Evolutionary conservation across 495 filamentous ascomycete species (phyloP), one percentile per base, ranked within the genome.

Genomic region (Annulohypoxylon stygium): DNA sequence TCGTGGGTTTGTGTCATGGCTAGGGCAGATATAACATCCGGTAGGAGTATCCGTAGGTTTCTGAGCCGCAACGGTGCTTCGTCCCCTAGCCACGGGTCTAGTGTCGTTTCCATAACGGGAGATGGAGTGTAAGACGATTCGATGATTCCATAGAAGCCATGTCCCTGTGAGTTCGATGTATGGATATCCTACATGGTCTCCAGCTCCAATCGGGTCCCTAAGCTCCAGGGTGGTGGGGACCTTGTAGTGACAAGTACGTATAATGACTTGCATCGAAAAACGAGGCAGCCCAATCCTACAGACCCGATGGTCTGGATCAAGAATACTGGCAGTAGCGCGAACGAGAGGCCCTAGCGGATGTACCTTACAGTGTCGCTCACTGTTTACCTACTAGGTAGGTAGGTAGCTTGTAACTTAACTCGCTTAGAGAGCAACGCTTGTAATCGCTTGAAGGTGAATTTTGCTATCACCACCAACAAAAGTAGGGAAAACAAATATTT

Each of bases 341-440:
- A 65, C 60, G 11, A 36, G 39, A 34, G 47, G 25, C 69, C 58
- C 39, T 51, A 9, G 20, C 55, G 14, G 7, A 61, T 58, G 69
- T 72, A 72, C 62, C 63, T 57, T 39, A 64, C 59, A 59, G 69
- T 71, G 36, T n/a, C 33, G n/a, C 1, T 43, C 10, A 72, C 69
- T 72, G 64, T 43, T 23, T 20, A 23, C 20, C 20, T 23, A n/a
- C n/a, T n/a, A n/a, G n/a, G n/a, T n/a, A n/a, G n/a, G n/a, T n/a
- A 23, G 1, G 20, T 23, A 9, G 25, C 7, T 41, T 57, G 48
- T 71, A 67, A 36, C 62, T 66, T 67, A 67, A 36, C 62, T 66
- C 54, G 41, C 45, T 41, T 54, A 71, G 53, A 58, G 39, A 48
- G 7, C 0, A 41, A 14, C 30, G 36, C 9, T 12, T 51, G 37